Base-by-base conservation (phyloP, 768 basidiomycete species). In the Suillus subaureus region DNA sequence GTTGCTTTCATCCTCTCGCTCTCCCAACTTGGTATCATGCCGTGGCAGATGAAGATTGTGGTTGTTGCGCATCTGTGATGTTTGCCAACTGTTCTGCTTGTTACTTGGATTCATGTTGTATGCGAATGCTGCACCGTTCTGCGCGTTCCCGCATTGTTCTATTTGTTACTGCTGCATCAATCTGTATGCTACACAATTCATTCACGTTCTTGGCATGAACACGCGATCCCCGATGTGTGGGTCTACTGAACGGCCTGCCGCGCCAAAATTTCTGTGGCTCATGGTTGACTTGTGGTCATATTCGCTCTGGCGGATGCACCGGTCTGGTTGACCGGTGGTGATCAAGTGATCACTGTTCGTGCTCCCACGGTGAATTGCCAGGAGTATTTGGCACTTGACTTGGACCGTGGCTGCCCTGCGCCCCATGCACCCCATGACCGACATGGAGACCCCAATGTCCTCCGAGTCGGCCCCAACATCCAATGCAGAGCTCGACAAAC, bases 401-500 rank as follows among this genome's bases (percentile, higher is more conserved):
- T 31, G 1, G 31, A 52, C 8, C 3, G 16, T 52, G 26, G 16
- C 16, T 18, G 9, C 37, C 1, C 35, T 39, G 23, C 13, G 4
- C 33, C 52, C 16, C 4, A 28, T 18, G 16, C 8, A 54, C 31
- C 0, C 18, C 54, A 58, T 26, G 37, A 11, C 23, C 18, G 23
- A 18, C 37, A 40, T 26, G 57, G 42, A 28, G 26, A 28, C 26
- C 18, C 1, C 57, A 18, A 7, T 26, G 16, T 3, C 57, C 57
- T 40, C 39, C 16, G 39, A 60, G 39, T 42, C 18, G 6, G 16
- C 39, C 4, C 26, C 7, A 26, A 6, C 37, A 7, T 4, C 64
- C 40, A 49, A 65, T 55, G 47, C 52, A 31, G 65, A 74, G 16
- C 62, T 76, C 7, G 74, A 72, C 66, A 69, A 71, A 43, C 65